Evolutionary conservation across 495 filamentous ascomycete species (phyloP).

Genomic region (Emericellopsis terricola): DNA sequence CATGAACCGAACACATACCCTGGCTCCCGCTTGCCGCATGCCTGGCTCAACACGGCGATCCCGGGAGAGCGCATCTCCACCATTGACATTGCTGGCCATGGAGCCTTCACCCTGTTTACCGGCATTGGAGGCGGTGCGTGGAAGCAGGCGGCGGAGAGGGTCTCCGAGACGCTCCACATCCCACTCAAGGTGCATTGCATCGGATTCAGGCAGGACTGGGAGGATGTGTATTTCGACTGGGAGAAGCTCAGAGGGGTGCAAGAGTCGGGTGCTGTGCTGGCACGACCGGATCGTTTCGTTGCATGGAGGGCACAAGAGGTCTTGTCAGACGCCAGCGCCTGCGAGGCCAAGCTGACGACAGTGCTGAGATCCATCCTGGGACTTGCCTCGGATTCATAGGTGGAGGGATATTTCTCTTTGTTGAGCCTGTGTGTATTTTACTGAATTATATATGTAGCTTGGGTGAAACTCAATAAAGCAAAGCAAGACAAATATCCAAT

Average conservation of each 20-base stretch:
- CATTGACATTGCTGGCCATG: slow-evolving; percentile 18
- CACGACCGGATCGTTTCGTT: slow-evolving; percentile 24
- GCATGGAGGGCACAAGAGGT: slow-evolving; percentile 22
- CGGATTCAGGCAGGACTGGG: slow-evolving; percentile 21
- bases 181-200: slow-evolving; percentile 15
- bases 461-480: no score
- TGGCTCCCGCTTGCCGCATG: slow-evolving; percentile 20
- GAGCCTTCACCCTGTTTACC: slow-evolving; percentile 17
- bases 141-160: slow-evolving; percentile 10
- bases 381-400: background rate
- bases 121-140: slow-evolving; percentile 17
- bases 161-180: slow-evolving; percentile 8
- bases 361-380: background rate
- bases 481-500: no score
- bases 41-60: slow-evolving; percentile 16
- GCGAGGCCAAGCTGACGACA: background rate
- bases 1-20: slow-evolving; percentile 14
- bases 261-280: slow-evolving; percentile 22
- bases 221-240: slow-evolving; percentile 21
- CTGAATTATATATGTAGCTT: no score
- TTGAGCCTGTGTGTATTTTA: no score
- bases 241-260: slow-evolving; percentile 14
- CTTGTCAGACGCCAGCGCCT: background rate
- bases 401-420: background rate
- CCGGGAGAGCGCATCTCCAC: slow-evolving; percentile 14